phyloP scores from a whole-genome alignment of 768 basidiomycete species.

The Suillus bovinus region DNA sequence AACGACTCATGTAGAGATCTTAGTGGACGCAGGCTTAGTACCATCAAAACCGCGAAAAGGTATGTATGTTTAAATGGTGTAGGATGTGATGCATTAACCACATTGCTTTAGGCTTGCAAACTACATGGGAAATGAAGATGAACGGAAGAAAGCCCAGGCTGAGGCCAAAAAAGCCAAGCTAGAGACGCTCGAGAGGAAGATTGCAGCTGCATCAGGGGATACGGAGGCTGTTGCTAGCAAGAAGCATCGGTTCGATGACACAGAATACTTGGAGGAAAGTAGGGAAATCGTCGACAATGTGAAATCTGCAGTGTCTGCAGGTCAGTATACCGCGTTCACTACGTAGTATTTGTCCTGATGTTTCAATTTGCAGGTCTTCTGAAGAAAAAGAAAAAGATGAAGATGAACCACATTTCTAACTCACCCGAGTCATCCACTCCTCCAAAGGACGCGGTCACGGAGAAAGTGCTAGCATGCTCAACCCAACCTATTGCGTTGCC shows the following conservation, averaged over 20 bases:
- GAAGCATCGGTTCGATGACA: conserved; percentile 92
- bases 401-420: conserved; percentile 32
- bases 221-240: conserved; percentile 59
- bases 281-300: conserved; percentile 89
- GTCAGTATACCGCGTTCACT: conserved; percentile 40
- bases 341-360: conserved; percentile 19
- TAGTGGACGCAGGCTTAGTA: conserved; percentile 85
- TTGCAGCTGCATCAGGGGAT: conserved; percentile 42
- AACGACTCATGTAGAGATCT: conserved; percentile 95
- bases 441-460: conserved; percentile 7
- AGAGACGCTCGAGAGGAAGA: conserved; percentile 79
- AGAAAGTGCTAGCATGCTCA: conserved; percentile 7
- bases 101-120: conserved; percentile 62
- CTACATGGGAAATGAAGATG: conserved; percentile 83
- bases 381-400: conserved; percentile 77
- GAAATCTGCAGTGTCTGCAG: conserved; percentile 85
- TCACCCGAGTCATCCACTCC: conserved; percentile 25
- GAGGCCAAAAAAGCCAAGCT: conserved; percentile 83
- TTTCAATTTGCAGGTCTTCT: conserved; percentile 53
- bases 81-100: not conserved
- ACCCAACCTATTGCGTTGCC: conserved; percentile 15
- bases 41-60: conserved; percentile 96
- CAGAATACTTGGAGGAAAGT: conserved; percentile 89
- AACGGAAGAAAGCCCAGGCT: conserved; percentile 73
- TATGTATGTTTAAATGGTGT: conserved; percentile 35